These are phyloP conservation scores for Quercus alba DNA, from an alignment of 306 rosid genomes.

Conservation along the genomic window DNA sequence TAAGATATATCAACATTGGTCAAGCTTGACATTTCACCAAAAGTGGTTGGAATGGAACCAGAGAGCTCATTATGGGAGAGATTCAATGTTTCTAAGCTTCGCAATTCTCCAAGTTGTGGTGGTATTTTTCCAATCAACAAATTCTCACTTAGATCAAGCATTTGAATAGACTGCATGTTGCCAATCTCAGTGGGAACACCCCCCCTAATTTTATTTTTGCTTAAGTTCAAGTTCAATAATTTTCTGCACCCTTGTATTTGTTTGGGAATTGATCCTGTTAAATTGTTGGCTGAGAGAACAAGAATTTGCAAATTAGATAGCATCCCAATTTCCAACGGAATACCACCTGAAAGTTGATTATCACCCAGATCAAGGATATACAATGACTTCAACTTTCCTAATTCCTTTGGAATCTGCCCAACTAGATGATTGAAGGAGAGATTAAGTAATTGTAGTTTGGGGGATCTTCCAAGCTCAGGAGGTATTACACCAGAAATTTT, in stretches of 20 bases:
- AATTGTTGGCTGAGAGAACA: no score
- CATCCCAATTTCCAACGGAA: no score
- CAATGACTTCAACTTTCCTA: neutral
- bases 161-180: conserved; percentile 11
- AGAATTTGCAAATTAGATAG: no score
- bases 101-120: conserved; percentile 24
- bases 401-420: conserved; percentile 35
- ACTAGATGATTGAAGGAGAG: conserved; percentile 29
- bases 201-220: no score
- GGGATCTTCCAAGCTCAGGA: no score
- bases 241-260: no score
- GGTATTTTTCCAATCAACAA: conserved; percentile 26
- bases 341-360: no score
- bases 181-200: neutral
- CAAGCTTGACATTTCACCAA: conserved; percentile 18
- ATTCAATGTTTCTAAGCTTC: conserved; percentile 27
- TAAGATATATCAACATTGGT: conserved; percentile 28
- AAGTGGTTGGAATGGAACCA: conserved; percentile 37
- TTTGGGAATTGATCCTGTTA: no score
- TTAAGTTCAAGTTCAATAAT: no score
- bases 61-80: conserved; percentile 40
- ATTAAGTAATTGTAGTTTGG: neutral
- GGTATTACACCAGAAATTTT: no score
- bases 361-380: neutral
- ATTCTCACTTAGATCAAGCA: conserved; percentile 42